Percentiles rank a stretch among this genome's conserved stretches.
Evolutionary conservation across 768 basidiomycete species (phyloP).

Genomic region (Hirschioporus abietinus): DNA sequence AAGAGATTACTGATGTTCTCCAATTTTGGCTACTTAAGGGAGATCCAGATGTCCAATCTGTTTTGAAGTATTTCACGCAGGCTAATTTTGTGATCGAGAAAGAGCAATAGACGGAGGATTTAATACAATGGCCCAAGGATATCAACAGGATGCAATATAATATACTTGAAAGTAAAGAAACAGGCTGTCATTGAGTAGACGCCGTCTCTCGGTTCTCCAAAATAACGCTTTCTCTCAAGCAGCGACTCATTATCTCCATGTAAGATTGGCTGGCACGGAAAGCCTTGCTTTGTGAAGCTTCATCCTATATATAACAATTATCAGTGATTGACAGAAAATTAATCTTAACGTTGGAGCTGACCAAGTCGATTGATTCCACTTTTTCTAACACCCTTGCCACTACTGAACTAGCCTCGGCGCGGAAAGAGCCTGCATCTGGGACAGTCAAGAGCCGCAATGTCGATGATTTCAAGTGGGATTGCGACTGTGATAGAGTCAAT

Average conservation of each 20-base stretch:
- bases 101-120: too few relatives aligned
- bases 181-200: neutral
- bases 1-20: too few relatives aligned
- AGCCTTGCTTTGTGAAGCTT: constrained; percentile 33
- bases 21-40: too few relatives aligned
- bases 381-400: constrained; percentile 52
- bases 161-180: neutral
- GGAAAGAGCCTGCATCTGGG: constrained; percentile 54
- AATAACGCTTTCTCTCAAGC: constrained; percentile 55
- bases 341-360: constrained; percentile 23
- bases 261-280: constrained; percentile 65
- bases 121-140: too few relatives aligned
- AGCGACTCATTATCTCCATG: constrained; percentile 68
- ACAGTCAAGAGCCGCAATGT: constrained; percentile 51
- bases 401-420: constrained; percentile 47
- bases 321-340: constrained; percentile 9
- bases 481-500: constrained; percentile 21
- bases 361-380: constrained; percentile 47
- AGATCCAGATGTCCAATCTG: too few relatives aligned
- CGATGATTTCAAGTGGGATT: constrained; percentile 37
- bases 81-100: too few relatives aligned
- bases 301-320: constrained; percentile 13
- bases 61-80: too few relatives aligned
- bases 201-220: neutral
- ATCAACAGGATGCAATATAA: too few relatives aligned